Evolutionary conservation across 805 yeast species (phyloP).

Genomic region (Suhomyces pyralidae): DNA sequence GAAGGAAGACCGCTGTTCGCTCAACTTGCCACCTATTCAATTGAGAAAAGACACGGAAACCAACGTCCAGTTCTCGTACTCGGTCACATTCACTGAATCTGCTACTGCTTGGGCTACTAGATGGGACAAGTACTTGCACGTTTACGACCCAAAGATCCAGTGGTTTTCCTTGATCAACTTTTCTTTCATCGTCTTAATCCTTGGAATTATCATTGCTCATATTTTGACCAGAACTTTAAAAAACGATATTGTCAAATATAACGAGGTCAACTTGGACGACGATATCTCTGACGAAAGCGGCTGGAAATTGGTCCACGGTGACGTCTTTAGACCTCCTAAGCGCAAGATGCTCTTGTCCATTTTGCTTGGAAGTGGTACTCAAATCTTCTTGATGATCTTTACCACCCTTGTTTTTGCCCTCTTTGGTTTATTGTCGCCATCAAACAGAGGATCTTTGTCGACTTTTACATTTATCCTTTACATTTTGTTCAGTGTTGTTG

Average conservation of each 20-base stretch:
- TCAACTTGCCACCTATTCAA: slow-evolving; percentile 39
- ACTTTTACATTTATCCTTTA: slow-evolving; percentile 86
- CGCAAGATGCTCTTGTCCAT: slow-evolving; percentile 70
- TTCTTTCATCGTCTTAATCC: slow-evolving; percentile 71
- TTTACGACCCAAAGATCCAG: slow-evolving; percentile 88
- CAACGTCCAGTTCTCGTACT: slow-evolving; percentile 76
- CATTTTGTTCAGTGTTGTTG: slow-evolving; percentile 75
- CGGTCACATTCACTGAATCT: slow-evolving; percentile 69
- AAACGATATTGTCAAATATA: slow-evolving; percentile 83
- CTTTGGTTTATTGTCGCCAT: slow-evolving; percentile 86
- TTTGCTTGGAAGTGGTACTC: slow-evolving; percentile 84
- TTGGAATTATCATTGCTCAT: slow-evolving; percentile 76
- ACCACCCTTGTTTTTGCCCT: slow-evolving; percentile 78
- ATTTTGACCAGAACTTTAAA: slow-evolving; percentile 74
- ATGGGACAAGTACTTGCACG: slow-evolving; percentile 96
- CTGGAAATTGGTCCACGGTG: slow-evolving; percentile 96
- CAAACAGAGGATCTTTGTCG: slow-evolving; percentile 89
- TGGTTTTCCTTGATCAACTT: slow-evolving; percentile 93
- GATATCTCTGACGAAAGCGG: slow-evolving; percentile 92
- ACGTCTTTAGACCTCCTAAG: slow-evolving; percentile 83
- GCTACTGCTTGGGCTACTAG: slow-evolving; percentile 93
- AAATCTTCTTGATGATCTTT: slow-evolving; percentile 71
- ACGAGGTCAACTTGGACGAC: slow-evolving; percentile 82
- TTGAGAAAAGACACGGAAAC: slow-evolving; percentile 52
- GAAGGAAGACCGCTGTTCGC: slow-evolving; percentile 27